Evolutionary conservation across 352 stramenopile genomes (phyloP), one percentile per base, ranked within the genome.

Genomic region (Pythium phragmitis): DNA sequence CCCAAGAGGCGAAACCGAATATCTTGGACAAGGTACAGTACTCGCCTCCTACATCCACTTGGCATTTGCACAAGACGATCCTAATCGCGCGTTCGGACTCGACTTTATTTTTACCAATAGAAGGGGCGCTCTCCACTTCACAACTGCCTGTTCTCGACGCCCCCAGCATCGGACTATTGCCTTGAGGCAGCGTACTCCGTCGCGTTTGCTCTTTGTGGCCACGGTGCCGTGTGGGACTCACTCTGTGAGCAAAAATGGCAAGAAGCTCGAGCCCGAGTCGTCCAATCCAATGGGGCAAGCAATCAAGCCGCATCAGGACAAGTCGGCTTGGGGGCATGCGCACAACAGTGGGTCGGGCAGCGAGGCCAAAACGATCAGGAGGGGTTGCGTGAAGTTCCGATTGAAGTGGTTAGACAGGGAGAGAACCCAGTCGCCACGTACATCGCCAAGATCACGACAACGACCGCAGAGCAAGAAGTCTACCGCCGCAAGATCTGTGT

Each of bases 401-500:
- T 57, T 8, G 50, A 57, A 14, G 34, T 33, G 11, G 33, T 57
- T 1, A 42, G n/a, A 3, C 16, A 33, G 1, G 50, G 50, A 0
- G 30, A 14, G 9, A 17, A 0, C 17, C 30, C 50, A 0, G 50
- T 57, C 4, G 11, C 43, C 5, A 57, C 50, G 1, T 57, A 45
- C n/a, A 23, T 57, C 8, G 34, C 16, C 33, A 33, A 43, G 21
- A 17, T 13, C 23, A 12, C 0, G 4, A 16, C 16, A 4, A 36
- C 50, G n/a, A 16, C 2, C 3, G 16, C 13, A 17, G 33, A 46
- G 6, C 28, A 26, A 30, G 7, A 11, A 2, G 4, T 57, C n/a
- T 16, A 26, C 11, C 50, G 50, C 19, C 30, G 50, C 52, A 59
- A 50, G 37, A 37, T 49, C 11, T 59, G 52, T 21, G 52, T 59